Evolutionary conservation across 1,139 yeast genomes (phyloP), one percentile per base, ranked within the genome.

Genomic region (Saccharomyces uvarum): DNA sequence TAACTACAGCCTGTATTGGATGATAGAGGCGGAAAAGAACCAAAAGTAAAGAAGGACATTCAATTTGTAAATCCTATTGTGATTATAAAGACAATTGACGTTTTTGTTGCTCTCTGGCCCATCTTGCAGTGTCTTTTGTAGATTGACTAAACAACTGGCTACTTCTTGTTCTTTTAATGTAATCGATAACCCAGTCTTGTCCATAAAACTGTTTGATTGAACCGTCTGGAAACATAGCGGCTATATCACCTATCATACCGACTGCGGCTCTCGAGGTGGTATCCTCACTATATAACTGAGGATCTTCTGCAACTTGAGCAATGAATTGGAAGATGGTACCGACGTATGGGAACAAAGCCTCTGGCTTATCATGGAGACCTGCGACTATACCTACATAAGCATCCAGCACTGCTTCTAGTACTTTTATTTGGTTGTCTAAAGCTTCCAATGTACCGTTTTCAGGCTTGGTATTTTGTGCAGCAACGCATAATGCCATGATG

Each of bases 301-400:
- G 76, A 65, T 88, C 95, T 42, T 71, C 72, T 54, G 83, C 79
- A 50, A 89, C 76, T 47, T 74, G 72, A 59, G 82, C 76, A 63
- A 93, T 73, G 66, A 90, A 86, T 57, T 76, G 80, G 73, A 90
- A 86, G 50, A 91, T 84, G 50, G 84, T 80, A 28, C 81, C 81
- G 51, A 88, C 79, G 68, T 80, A 87, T 49, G 85, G 86, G 60
- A 71, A 77, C 53, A 93, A 73, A 27, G 80, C 78, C 52, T 80
- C 80, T n/a, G 97, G 89, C 33, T 76, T 72, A 53, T 80, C 84
- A 55, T 82, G 82, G 63, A 89, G 73, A 11, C 98, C 98, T 48
- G 95, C 91, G 56, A 91, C 90, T 55, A 93, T 84, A 58, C 99
- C 99, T 47, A 91, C 96, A 70, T 89, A 93, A 50, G 97, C 91